Evolutionary conservation across 2,329 filamentous ascomycete species (phyloP).

Genomic region (Aspergillus floridensis): DNA sequence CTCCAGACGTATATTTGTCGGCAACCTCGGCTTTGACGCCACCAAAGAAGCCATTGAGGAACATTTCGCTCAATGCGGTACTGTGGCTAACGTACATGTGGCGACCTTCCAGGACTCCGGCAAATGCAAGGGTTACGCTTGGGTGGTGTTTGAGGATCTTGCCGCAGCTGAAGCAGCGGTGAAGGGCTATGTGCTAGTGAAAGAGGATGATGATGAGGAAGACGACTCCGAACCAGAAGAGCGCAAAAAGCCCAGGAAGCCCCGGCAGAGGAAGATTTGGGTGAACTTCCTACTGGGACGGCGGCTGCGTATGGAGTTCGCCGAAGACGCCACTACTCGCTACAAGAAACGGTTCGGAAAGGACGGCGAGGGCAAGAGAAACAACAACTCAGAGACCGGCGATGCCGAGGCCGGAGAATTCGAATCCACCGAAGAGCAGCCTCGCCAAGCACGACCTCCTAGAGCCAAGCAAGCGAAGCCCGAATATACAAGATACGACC

Average conservation of each 20-base stretch:
- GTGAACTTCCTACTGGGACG: slow-evolving; percentile 81
- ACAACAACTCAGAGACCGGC: slow-evolving; percentile 12
- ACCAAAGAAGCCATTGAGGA: slow-evolving; percentile 76
- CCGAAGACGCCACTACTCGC: slow-evolving; percentile 81
- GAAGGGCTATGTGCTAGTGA: slow-evolving; percentile 72
- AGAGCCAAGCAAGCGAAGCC: slow-evolving; percentile 26
- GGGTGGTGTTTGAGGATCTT: slow-evolving; percentile 84
- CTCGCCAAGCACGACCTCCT: slow-evolving; percentile 18
- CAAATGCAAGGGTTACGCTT: slow-evolving; percentile 97
- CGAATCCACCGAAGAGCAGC: slow-evolving; percentile 23
- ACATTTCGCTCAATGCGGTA: slow-evolving; percentile 82
- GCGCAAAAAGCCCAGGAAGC: slow-evolving; percentile 37
- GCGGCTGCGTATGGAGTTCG: slow-evolving; percentile 82
- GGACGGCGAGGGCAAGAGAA: slow-evolving; percentile 50
- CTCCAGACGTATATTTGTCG: slow-evolving; percentile 81
- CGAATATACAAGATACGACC: slow-evolving; percentile 47
- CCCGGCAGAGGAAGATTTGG: slow-evolving; percentile 64
- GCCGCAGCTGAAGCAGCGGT: slow-evolving; percentile 74
- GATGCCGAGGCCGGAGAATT: slow-evolving; percentile 16
- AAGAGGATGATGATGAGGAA: slow-evolving; percentile 48
- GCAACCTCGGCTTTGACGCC: slow-evolving; percentile 79
- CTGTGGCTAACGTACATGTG: slow-evolving; percentile 77
- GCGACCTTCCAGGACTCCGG: slow-evolving; percentile 95
- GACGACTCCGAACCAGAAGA: slow-evolving; percentile 47
- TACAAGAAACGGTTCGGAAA: slow-evolving; percentile 95